These are phyloP conservation scores for Arabidopsis thaliana DNA, from an alignment of 345 rosid genomes.

Conservation along the genomic window DNA sequence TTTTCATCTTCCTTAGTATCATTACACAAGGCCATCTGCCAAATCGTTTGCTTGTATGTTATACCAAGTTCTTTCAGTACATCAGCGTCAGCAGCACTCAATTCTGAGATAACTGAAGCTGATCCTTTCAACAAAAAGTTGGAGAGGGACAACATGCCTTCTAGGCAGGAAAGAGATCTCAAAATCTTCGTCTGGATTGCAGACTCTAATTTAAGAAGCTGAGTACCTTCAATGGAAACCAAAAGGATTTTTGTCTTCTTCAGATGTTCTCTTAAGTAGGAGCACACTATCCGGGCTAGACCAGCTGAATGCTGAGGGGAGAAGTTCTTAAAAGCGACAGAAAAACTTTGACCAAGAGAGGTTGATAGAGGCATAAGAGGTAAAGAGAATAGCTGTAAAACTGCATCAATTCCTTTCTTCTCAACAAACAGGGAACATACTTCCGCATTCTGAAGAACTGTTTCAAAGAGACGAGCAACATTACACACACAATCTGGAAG, in stretches of 20 bases:
- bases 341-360: conserved; percentile 78
- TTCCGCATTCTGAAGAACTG: conserved; percentile 95
- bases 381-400: conserved; percentile 73
- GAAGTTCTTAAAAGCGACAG: conserved; percentile 92
- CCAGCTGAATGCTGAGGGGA: conserved; percentile 87
- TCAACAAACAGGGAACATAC: conserved; percentile 91
- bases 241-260: conserved; percentile 63
- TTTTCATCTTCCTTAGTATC: conserved; percentile 79
- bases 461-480: conserved; percentile 88
- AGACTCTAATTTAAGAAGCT: conserved; percentile 65
- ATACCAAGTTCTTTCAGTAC: conserved; percentile 81
- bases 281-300: conserved; percentile 80
- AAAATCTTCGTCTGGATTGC: conserved; percentile 60
- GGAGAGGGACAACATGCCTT: conserved; percentile 76
- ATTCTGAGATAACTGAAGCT: conserved; percentile 70
- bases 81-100: conserved; percentile 91
- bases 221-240: conserved; percentile 62
- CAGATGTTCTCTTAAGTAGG: conserved; percentile 78
- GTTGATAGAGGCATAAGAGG: conserved; percentile 84
- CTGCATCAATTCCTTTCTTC: conserved; percentile 91
- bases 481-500: conserved; percentile 86
- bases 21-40: conserved; percentile 83
- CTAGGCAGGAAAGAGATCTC: conserved; percentile 78
- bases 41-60: conserved; percentile 72
- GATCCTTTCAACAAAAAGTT: conserved; percentile 85